Evolutionary conservation across 768 basidiomycete species (phyloP).

Genomic region (Hygrocybe punicea): DNA sequence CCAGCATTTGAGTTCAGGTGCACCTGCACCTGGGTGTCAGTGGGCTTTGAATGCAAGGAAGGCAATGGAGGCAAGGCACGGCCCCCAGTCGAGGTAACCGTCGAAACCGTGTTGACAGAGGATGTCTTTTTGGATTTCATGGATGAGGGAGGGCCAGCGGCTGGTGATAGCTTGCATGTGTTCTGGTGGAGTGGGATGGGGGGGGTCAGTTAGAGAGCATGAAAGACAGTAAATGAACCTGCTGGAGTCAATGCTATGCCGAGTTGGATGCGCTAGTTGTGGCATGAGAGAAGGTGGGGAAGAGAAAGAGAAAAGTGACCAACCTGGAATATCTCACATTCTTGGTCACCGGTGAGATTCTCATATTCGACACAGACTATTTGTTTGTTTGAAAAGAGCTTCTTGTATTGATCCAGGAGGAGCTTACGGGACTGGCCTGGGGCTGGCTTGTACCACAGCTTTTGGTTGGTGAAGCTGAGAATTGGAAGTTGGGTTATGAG

Average conservation of each 20-base stretch:
- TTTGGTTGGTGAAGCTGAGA: slow-evolving; percentile 48
- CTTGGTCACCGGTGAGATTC: slow-evolving; percentile 47
- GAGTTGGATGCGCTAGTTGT: slow-evolving; percentile 46
- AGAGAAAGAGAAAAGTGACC: slow-evolving; percentile 6
- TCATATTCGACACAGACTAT: slow-evolving; percentile 55
- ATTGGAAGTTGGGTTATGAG: slow-evolving; percentile 27
- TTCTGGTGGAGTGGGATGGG: slow-evolving; percentile 31
- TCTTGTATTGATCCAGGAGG: slow-evolving; percentile 53
- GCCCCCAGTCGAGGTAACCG: slow-evolving; percentile 53
- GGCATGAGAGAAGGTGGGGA: background rate
- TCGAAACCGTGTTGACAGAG: slow-evolving; percentile 35
- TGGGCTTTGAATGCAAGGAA: slow-evolving; percentile 46
- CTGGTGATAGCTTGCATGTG: slow-evolving; percentile 50
- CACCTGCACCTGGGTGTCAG: slow-evolving; percentile 24
- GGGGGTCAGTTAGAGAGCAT: background rate
- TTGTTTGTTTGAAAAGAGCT: slow-evolving; percentile 54
- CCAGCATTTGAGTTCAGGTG: slow-evolving; percentile 51
- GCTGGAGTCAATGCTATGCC: slow-evolving; percentile 50
- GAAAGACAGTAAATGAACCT: slow-evolving; percentile 30
- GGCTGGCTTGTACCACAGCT: slow-evolving; percentile 49
- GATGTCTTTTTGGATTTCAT: slow-evolving; percentile 37
- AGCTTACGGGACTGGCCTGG: slow-evolving; percentile 22
- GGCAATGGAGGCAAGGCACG: slow-evolving; percentile 53
- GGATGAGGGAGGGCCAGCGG: slow-evolving; percentile 42
- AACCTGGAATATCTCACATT: slow-evolving; percentile 66